phyloP scores from a whole-genome alignment of 176 grass and related monocot species.

The Poa pratensis region DNA sequence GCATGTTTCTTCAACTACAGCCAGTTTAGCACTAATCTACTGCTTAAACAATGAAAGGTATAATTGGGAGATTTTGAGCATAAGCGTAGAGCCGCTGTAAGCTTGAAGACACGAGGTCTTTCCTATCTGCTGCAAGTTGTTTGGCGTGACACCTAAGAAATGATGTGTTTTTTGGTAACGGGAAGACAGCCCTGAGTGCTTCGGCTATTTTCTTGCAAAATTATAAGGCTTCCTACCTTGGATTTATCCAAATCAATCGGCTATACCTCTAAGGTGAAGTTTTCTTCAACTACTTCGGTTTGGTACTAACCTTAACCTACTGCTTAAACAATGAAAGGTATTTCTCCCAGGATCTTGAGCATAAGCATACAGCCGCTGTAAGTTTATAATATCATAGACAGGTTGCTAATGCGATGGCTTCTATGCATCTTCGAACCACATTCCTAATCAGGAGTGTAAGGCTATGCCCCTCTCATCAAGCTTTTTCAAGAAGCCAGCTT shows the following conservation, averaged over 20 bases:
- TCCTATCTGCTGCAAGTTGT: too few species aligned
- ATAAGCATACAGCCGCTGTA: neutral
- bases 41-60: neutral
- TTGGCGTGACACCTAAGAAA: too few species aligned
- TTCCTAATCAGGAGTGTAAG: neutral
- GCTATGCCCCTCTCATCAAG: neutral
- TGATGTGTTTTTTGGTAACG: too few species aligned
- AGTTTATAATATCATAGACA: neutral
- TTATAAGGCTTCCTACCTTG: too few species aligned
- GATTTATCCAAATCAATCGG: too few species aligned
- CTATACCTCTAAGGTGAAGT: neutral
- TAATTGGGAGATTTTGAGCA: neutral
- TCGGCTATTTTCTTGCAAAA: too few species aligned
- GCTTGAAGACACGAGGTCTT: too few species aligned
- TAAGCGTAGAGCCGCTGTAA: neutral
- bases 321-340: constrained; percentile 15
- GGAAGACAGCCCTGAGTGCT: too few species aligned
- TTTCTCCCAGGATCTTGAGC: neutral
- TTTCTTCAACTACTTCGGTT: constrained; percentile 15
- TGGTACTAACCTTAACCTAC: neutral
- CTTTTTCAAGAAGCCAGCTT: neutral
- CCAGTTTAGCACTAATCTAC: constrained; percentile 23
- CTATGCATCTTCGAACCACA: neutral
- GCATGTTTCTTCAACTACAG: neutral
- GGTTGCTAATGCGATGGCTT: neutral